These are phyloP conservation scores for Kuraishia borneana DNA, from an alignment of 805 yeast genomes.

Conservation along the genomic window DNA sequence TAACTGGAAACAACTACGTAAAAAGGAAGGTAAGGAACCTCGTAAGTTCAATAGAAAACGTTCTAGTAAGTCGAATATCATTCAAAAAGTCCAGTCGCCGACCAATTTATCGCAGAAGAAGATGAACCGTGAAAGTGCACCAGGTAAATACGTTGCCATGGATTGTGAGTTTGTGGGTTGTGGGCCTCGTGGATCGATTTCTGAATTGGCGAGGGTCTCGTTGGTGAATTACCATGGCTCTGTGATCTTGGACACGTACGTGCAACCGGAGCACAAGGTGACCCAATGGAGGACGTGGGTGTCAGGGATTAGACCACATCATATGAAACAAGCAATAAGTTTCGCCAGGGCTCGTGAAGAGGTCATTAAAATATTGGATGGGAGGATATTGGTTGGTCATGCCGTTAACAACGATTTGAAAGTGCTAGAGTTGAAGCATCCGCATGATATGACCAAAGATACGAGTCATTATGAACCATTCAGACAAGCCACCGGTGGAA, in stretches of 20 bases:
- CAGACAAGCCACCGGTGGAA: slow-evolving; percentile 49
- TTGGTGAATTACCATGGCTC: slow-evolving; percentile 77
- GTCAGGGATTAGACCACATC: slow-evolving; percentile 67
- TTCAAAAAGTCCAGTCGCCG: too few species aligned
- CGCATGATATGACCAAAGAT: slow-evolving; percentile 54
- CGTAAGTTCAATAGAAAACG: background rate
- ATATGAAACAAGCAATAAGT: slow-evolving; percentile 56
- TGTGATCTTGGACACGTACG: slow-evolving; percentile 61
- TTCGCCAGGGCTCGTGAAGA: slow-evolving; percentile 56
- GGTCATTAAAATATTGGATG: slow-evolving; percentile 40
- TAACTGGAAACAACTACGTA: background rate
- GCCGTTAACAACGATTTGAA: slow-evolving; percentile 73
- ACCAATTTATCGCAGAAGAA: too few species aligned
- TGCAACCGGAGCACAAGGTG: slow-evolving; percentile 62
- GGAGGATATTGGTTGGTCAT: slow-evolving; percentile 69
- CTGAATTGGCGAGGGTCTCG: slow-evolving; percentile 80
- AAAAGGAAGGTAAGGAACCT: background rate
- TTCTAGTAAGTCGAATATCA: too few species aligned
- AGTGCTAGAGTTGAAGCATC: slow-evolving; percentile 57
- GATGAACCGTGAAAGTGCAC: too few species aligned
- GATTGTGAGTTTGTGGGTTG: slow-evolving; percentile 96
- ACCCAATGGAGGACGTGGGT: slow-evolving; percentile 93
- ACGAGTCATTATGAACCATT: slow-evolving; percentile 57
- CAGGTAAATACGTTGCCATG: slow-evolving; percentile 70
- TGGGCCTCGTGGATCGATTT: slow-evolving; percentile 58